A percentile compares a stretch with the other conserved stretches of the same genome.
These are phyloP conservation scores for Colletotrichum plurivorum DNA, from an alignment of 2,329 filamentous ascomycete species.

Conservation along the genomic window DNA sequence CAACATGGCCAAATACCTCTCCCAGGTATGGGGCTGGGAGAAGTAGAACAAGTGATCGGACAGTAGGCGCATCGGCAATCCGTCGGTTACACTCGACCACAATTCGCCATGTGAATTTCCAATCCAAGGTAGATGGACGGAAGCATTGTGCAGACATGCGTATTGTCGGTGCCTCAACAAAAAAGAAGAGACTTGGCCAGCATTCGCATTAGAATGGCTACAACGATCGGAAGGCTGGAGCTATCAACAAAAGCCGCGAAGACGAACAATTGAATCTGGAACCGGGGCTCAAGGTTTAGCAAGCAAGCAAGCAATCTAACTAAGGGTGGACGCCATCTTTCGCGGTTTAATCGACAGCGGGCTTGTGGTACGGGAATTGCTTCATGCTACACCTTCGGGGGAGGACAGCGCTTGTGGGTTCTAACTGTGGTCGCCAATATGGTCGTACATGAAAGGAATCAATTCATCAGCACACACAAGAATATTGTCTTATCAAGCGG, in stretches of 20 bases:
- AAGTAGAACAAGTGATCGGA: conserved; percentile 29
- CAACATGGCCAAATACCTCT: conserved; percentile 95
- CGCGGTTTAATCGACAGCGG: conserved; percentile 13
- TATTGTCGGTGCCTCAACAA: neutral
- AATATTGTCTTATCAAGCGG: no score
- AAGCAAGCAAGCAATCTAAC: conserved; percentile 14
- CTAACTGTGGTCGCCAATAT: conserved; percentile 2
- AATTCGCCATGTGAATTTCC: no score
- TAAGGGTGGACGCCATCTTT: neutral
- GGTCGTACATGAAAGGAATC: neutral
- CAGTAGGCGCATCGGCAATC: no score
- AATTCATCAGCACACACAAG: no score
- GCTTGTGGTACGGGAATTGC: conserved; percentile 13
- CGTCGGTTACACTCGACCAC: no score
- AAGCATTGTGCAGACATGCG: no score
- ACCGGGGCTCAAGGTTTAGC: neutral
- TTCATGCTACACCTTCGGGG: conserved; percentile 1
- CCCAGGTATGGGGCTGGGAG: conserved; percentile 98
- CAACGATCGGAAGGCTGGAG: neutral
- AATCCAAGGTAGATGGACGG: no score
- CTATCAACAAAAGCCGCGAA: neutral
- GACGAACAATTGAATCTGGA: conserved; percentile 4
- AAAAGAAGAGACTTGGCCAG: neutral
- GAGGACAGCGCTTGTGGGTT: conserved; percentile 13
- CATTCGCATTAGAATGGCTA: neutral